Evolutionary conservation across 2,329 filamentous ascomycete genomes (phyloP).

Genomic region (Alternaria hordeiaustralica): DNA sequence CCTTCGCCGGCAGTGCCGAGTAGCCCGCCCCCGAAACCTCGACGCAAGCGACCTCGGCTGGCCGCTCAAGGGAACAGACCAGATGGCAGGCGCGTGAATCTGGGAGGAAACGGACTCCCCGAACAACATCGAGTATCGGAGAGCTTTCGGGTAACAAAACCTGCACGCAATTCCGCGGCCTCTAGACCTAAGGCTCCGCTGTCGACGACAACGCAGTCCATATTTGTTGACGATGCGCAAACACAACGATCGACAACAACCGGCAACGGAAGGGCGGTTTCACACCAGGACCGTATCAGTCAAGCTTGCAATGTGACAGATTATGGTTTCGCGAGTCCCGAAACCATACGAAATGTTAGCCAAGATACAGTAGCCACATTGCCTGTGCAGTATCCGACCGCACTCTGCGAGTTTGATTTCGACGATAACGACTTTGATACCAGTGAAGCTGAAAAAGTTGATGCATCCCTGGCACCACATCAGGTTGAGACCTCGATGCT

Average conservation of each 20-base stretch:
- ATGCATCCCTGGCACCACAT: not conserved
- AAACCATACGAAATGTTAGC: not conserved
- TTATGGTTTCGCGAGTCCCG: not conserved
- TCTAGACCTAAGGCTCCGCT: not conserved
- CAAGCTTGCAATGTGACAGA: not conserved
- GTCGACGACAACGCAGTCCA: not conserved
- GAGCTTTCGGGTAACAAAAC: conserved; percentile 21
- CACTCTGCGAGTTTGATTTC: not conserved
- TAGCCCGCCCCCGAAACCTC: conserved; percentile 1
- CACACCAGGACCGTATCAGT: not conserved
- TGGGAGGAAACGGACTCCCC: not conserved
- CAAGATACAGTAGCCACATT: not conserved
- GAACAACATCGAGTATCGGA: conserved; percentile 23
- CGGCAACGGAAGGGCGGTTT: not conserved
- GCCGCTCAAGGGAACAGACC: not conserved
- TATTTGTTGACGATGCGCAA: not conserved
- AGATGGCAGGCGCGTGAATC: not conserved
- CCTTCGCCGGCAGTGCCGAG: conserved; percentile 7
- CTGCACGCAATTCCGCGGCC: not conserved
- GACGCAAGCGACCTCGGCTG: conserved; percentile 21
- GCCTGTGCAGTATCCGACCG: not conserved
- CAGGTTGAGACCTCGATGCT: not conserved
- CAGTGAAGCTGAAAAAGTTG: not conserved
- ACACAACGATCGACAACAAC: not conserved
- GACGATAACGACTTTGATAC: not conserved